Evolutionary conservation across 257 asterid genomes (phyloP).

Genomic region (Nicotiana sylvestris): DNA sequence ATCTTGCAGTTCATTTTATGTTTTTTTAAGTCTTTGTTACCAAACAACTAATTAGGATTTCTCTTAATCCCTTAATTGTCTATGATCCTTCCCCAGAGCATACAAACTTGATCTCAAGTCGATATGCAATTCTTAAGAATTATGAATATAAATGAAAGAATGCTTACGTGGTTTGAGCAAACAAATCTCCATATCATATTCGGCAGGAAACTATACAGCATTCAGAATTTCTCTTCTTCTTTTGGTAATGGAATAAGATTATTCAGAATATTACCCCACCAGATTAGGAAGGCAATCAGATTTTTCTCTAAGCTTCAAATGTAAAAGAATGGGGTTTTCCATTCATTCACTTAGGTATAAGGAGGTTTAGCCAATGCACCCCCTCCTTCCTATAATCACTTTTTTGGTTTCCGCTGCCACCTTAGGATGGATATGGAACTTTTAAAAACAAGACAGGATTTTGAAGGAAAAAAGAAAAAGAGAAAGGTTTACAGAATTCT

Average conservation of each 20-base stretch:
- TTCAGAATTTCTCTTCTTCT: neutral
- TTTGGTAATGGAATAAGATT: no score
- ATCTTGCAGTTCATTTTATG: neutral
- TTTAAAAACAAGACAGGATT: neutral
- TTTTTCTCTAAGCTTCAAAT: neutral
- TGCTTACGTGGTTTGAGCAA: neutral
- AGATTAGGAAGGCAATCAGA: neutral
- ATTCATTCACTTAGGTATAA: neutral
- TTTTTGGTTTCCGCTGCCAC: neutral
- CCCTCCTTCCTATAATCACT: neutral
- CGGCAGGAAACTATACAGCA: neutral
- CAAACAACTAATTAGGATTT: neutral
- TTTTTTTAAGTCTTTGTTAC: neutral
- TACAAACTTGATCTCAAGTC: neutral
- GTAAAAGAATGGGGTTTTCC: neutral
- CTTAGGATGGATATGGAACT: neutral
- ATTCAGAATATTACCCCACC: neutral
- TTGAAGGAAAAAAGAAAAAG: neutral
- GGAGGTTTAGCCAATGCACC: neutral
- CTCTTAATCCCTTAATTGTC: neutral
- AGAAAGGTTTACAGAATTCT: neutral
- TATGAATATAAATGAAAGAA: neutral
- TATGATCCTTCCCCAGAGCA: neutral
- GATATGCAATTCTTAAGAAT: neutral
- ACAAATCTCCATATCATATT: neutral